A percentile compares a stretch with the other conserved stretches of the same genome.
phyloP scores from a whole-genome alignment of 768 basidiomycete genomes.

The Rhizopogon sp. region DNA sequence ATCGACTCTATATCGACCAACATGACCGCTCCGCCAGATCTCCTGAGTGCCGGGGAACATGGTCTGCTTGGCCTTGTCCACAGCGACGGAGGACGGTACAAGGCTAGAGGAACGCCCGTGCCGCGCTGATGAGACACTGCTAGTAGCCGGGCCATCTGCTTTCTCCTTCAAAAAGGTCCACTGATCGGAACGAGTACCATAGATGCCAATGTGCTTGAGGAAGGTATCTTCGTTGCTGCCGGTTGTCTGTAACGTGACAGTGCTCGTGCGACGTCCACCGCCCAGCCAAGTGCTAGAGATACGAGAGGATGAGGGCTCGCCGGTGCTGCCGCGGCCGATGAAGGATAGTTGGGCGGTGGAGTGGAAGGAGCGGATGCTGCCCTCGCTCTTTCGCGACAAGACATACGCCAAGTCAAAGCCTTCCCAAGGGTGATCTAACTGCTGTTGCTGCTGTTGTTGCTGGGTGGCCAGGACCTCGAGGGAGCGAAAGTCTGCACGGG shows the following conservation, averaged over 20 bases:
- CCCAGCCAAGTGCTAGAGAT: background rate
- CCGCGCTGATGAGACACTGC: slow-evolving; percentile 15
- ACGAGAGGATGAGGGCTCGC: slow-evolving; percentile 4
- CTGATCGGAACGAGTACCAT: slow-evolving; percentile 36
- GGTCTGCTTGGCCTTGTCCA: slow-evolving; percentile 14
- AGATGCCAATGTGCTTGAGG: slow-evolving; percentile 33
- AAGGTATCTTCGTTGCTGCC: slow-evolving; percentile 35
- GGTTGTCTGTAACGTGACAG: slow-evolving; percentile 24
- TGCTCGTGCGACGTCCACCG: slow-evolving; percentile 24
- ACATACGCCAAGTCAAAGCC: slow-evolving; percentile 46
- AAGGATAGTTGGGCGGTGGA: slow-evolving; percentile 25
- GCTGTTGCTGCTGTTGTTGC: slow-evolving; percentile 3
- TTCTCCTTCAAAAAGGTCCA: slow-evolving; percentile 62
- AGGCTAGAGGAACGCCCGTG: slow-evolving; percentile 18
- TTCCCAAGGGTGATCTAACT: slow-evolving; percentile 11
- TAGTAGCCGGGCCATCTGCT: slow-evolving; percentile 25
- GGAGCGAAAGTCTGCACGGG: slow-evolving; percentile 47
- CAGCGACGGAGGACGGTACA: slow-evolving; percentile 6
- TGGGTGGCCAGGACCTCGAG: slow-evolving; percentile 37
- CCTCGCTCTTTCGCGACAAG: slow-evolving; percentile 28
- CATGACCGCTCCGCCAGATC: slow-evolving; percentile 58
- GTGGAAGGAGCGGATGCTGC: slow-evolving; percentile 27
- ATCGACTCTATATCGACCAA: slow-evolving; percentile 63
- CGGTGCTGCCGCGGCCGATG: slow-evolving; percentile 15
- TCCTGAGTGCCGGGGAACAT: slow-evolving; percentile 38